These are phyloP conservation scores for Neurospora sp. DNA, from an alignment of 2,329 filamentous ascomycete species.

Conservation along the genomic window DNA sequence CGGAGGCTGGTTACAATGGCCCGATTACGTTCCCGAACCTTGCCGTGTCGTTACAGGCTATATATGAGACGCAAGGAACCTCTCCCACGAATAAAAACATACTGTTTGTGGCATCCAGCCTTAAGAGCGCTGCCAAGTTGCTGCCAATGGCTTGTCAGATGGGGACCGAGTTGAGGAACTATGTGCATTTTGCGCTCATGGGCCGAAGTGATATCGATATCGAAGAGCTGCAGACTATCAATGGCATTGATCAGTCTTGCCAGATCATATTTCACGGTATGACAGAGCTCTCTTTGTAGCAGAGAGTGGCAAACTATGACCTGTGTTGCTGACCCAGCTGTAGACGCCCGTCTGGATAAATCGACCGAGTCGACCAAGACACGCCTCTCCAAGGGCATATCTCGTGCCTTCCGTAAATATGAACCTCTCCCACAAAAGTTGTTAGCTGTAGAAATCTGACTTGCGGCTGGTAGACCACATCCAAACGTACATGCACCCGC, in stretches of 20 bases:
- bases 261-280: constrained; percentile 50
- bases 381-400: constrained; percentile 56
- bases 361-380: constrained; percentile 57
- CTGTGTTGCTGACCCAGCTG: constrained; percentile 9
- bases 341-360: constrained; percentile 70
- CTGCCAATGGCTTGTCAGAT: constrained; percentile 83
- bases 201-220: constrained; percentile 61
- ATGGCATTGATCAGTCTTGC: constrained; percentile 66
- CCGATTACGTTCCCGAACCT: constrained; percentile 60
- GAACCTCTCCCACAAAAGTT: neutral
- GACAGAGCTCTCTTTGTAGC: constrained; percentile 3
- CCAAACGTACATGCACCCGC: constrained; percentile 63
- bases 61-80: constrained; percentile 42
- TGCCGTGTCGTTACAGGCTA: constrained; percentile 49
- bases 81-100: constrained; percentile 55
- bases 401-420: constrained; percentile 51
- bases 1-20: constrained; percentile 46
- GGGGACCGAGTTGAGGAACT: constrained; percentile 56
- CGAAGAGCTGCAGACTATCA: constrained; percentile 61
- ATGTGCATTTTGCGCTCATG: constrained; percentile 75
- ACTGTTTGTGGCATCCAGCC: constrained; percentile 66
- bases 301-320: neutral
- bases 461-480: constrained; percentile 46
- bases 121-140: constrained; percentile 62
- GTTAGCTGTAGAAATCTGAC: constrained; percentile 1